phyloP scores from a whole-genome alignment of 2,329 filamentous ascomycete species.

The Xylariaceae sp. region DNA sequence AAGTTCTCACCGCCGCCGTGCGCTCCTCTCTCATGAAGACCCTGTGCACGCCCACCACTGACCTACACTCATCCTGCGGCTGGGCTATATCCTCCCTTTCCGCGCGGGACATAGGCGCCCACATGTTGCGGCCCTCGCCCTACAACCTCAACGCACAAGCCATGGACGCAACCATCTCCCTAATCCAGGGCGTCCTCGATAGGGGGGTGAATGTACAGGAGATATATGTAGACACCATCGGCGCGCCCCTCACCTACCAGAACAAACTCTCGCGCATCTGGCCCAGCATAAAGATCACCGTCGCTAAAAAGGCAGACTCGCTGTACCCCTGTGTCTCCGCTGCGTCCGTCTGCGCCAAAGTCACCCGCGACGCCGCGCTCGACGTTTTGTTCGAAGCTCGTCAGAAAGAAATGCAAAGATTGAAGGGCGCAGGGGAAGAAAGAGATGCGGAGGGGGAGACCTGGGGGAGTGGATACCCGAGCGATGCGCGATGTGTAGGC shows the following conservation, averaged over 20 bases:
- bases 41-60: slow-evolving; percentile 61
- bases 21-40: slow-evolving; percentile 66
- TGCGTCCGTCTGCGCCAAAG: slow-evolving; percentile 91
- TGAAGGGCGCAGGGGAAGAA: slow-evolving; percentile 20
- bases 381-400: slow-evolving; percentile 69
- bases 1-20: slow-evolving; percentile 77
- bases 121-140: slow-evolving; percentile 65
- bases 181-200: slow-evolving; percentile 74
- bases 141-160: slow-evolving; percentile 98
- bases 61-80: slow-evolving; percentile 55
- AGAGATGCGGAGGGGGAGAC: slow-evolving; percentile 41
- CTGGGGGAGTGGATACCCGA: slow-evolving; percentile 95
- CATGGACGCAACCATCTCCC: slow-evolving; percentile 80
- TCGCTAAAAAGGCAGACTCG: slow-evolving; percentile 88
- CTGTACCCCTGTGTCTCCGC: slow-evolving; percentile 91
- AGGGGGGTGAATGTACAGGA: slow-evolving; percentile 78
- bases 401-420: slow-evolving; percentile 24
- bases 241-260: slow-evolving; percentile 78
- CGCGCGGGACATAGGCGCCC: slow-evolving; percentile 74
- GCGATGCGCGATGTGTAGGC: slow-evolving; percentile 70
- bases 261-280: slow-evolving; percentile 79
- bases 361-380: slow-evolving; percentile 85
- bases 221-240: slow-evolving; percentile 94
- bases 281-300: slow-evolving; percentile 69
- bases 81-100: slow-evolving; percentile 82